A percentile compares a stretch with the other conserved stretches of the same genome.
These are phyloP conservation scores for Murraya koenigii DNA, from an alignment of 345 rosid genomes.

Conservation along the genomic window DNA sequence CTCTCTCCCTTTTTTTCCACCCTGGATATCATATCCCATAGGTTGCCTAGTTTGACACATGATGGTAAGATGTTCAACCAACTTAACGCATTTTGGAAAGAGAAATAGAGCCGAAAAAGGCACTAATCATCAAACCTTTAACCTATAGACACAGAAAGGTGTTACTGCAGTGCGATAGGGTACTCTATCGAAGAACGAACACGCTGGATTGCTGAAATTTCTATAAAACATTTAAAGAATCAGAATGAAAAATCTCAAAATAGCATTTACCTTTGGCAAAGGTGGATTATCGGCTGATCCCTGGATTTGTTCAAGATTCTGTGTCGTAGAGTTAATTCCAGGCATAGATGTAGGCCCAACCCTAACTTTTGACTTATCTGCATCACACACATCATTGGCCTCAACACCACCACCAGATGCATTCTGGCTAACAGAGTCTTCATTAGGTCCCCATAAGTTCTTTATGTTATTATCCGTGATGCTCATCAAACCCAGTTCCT, in stretches of 20 bases:
- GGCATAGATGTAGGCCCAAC: conserved; percentile 43
- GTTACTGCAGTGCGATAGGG: too few species aligned
- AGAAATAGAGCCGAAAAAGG: background rate
- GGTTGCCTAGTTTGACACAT: background rate
- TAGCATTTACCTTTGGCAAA: conserved; percentile 51
- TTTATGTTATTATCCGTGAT: conserved; percentile 47
- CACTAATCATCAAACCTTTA: background rate
- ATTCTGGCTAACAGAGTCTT: conserved; percentile 33
- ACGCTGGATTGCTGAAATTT: conserved; percentile 2
- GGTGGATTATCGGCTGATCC: conserved; percentile 39
- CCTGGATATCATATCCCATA: background rate
- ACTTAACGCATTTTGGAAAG: background rate
- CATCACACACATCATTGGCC: conserved; percentile 12
- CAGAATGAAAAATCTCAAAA: background rate
- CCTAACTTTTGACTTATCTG: conserved; percentile 35
- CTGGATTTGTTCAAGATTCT: conserved; percentile 34
- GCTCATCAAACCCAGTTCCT: conserved; percentile 86
- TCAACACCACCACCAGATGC: conserved; percentile 30
- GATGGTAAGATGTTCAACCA: background rate
- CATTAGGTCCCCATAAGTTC: conserved; percentile 31
- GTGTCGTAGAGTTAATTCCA: conserved; percentile 36
- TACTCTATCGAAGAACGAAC: background rate
- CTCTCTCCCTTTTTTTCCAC: background rate
- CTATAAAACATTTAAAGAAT: background rate
- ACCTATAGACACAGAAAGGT: background rate